A percentile compares a stretch with the other conserved stretches of the same genome.
phyloP scores from a whole-genome alignment of 768 basidiomycete genomes.

The Hygrocybe coccinea region DNA sequence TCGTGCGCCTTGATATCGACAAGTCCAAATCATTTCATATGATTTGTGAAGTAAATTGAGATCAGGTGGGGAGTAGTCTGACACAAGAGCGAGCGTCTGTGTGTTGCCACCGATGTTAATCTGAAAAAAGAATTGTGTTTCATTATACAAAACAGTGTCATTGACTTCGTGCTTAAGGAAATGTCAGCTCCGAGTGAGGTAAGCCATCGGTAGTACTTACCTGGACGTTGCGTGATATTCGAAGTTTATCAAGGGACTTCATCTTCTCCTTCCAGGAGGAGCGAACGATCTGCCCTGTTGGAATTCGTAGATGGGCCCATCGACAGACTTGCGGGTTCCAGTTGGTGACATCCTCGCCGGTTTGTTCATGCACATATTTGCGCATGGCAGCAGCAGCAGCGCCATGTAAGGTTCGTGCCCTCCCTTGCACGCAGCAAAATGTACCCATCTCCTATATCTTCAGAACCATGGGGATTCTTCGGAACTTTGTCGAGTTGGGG shows the following conservation, averaged over 20 bases:
- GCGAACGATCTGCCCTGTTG: slow-evolving; percentile 20
- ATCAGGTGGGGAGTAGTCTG: no score
- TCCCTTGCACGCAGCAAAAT: slow-evolving; percentile 4
- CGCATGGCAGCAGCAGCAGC: slow-evolving; percentile 13
- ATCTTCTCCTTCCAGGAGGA: slow-evolving; percentile 18
- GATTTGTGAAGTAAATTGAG: slow-evolving; percentile 8
- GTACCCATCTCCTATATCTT: neutral
- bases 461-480: slow-evolving; percentile 11
- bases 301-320: slow-evolving; percentile 22
- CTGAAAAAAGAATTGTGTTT: slow-evolving; percentile 19
- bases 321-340: slow-evolving; percentile 13
- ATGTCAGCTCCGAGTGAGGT: neutral
- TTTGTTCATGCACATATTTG: slow-evolving; percentile 3
- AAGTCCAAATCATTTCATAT: slow-evolving; percentile 6
- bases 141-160: neutral
- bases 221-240: neutral
- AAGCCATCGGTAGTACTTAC: neutral
- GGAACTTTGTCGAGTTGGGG: neutral
- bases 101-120: slow-evolving; percentile 3
- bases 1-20: slow-evolving; percentile 9
- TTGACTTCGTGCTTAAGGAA: neutral
- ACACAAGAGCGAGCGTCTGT: slow-evolving; percentile 9
- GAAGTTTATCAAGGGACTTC: neutral
- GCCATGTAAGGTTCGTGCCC: neutral
- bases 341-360: neutral